Evolutionary conservation across 2,329 filamentous ascomycete species (phyloP), one percentile per base, ranked within the genome.

Genomic region (Amauroascus verrucosus): DNA sequence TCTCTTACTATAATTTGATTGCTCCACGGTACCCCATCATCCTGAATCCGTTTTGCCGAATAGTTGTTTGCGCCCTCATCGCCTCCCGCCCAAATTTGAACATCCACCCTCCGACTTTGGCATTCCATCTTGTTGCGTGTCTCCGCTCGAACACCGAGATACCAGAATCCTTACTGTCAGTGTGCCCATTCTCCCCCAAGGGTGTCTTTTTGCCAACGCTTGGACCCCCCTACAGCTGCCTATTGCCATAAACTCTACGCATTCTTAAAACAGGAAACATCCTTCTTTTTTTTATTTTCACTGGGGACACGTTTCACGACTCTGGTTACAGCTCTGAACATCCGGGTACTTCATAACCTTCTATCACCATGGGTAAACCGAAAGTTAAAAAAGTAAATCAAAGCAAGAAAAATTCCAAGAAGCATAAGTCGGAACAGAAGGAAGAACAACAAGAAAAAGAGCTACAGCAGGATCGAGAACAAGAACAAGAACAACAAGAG

Each of bases 291-390:
- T 30, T 9, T 20, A 24, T 24, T 28, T 51, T 57, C 48, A 57
- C 58, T 60, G 58, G 57, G 43, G 54, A 60, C 58, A 60, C 58
- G 58, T 59, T 59, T 59, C 52, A 53, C 22, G 20, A 46, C 47
- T 50, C 49, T 32, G 41, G 13, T 32, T 47, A 18, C 44, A 20
- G 32, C 33, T 32, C 43, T 14, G 33, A 47, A 38, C 22, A 47
- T 33, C 53, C 33, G 38, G 35, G 37, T 54, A 50, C 22, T 43
- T 50, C 24, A 38, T 14, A 30, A 22, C 16, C 38, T 22, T 52
- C 40, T 43, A n/a, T 18, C 30, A 57, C 46, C 6, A 55, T 55
- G 56, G 46, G n/a, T n/a, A n/a, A n/a, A n/a, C n/a, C n/a, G n/a
- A n/a, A n/a, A n/a, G n/a, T n/a, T n/a, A 26, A 51, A 16, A 51